Conservation (phyloP, 2,329 filamentous ascomycete species). For the Truncatella angustata region DNA sequence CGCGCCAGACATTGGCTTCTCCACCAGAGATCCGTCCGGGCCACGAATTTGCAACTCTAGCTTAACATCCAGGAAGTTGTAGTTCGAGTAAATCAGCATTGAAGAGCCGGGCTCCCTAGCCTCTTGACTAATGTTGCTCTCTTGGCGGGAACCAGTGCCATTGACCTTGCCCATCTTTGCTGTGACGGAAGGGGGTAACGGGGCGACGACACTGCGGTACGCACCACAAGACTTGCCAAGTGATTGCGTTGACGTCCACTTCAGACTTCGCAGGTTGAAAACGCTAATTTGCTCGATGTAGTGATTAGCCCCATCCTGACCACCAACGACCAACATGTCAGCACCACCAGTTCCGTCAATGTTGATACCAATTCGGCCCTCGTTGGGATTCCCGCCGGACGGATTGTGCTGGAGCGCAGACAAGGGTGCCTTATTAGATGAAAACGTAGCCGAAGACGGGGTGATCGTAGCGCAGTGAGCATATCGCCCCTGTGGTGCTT, state of each 20-base stretch:
- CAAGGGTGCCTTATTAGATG: constrained; percentile 77
- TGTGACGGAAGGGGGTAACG: constrained; percentile 66
- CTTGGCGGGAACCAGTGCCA: constrained; percentile 36
- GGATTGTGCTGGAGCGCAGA: constrained; percentile 91
- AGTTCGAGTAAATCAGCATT: constrained; percentile 98
- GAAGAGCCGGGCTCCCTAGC: constrained; percentile 58
- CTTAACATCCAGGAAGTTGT: constrained; percentile 97
- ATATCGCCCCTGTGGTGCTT: constrained; percentile 89
- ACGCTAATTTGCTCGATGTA: constrained; percentile 99
- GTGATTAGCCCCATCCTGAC: constrained; percentile 95
- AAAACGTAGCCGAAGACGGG: constrained; percentile 83
- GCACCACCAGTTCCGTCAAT: constrained; percentile 90
- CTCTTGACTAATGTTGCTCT: constrained; percentile 51
- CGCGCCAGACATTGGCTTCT: constrained; percentile 83
- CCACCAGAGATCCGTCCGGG: constrained; percentile 77
- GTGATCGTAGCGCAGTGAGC: constrained; percentile 94
- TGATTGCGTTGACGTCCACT: constrained; percentile 88
- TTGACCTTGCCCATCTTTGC: constrained; percentile 65
- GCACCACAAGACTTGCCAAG: constrained; percentile 93
- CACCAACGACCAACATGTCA: constrained; percentile 96
- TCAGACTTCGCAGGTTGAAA: constrained; percentile 91
- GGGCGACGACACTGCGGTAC: constrained; percentile 92
- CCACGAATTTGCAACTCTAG: constrained; percentile 87
- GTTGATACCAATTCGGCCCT: constrained; percentile 82
- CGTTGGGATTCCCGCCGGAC: constrained; percentile 76